Evolutionary conservation across 192 early-diverging fungal genomes (phyloP).

Genomic region (Backusella tarrabulga): DNA sequence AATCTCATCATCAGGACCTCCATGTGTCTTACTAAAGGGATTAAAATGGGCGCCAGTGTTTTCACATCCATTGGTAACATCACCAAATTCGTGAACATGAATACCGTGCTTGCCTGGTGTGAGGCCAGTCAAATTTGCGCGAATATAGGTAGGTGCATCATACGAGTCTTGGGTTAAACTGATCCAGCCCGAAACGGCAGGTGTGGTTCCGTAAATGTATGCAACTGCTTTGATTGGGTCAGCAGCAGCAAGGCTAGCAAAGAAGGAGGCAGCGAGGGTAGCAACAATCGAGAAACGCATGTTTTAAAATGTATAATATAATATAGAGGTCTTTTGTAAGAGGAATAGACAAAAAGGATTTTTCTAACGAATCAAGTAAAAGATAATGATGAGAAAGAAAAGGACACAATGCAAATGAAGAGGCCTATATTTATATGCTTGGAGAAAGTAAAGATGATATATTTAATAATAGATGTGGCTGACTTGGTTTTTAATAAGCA

Average conservation of each 20-base stretch:
- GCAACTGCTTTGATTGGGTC: background rate
- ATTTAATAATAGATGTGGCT: constrained; percentile 6
- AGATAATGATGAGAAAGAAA: background rate
- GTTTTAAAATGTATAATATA: background rate
- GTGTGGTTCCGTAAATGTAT: background rate
- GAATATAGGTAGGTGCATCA: constrained; percentile 51
- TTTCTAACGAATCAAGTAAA: background rate
- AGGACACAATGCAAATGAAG: background rate
- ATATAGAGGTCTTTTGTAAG: background rate
- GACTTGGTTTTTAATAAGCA: background rate
- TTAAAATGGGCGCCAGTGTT: constrained; percentile 84
- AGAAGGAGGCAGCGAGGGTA: background rate
- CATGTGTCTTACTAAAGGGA: constrained; percentile 70
- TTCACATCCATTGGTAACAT: constrained; percentile 77
- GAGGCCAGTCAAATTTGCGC: constrained; percentile 60
- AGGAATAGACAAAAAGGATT: background rate
- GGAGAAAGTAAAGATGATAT: background rate
- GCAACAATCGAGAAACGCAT: background rate
- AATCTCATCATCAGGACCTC: constrained; percentile 55
- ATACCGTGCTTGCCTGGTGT: constrained; percentile 77
- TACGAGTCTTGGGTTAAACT: constrained; percentile 67
- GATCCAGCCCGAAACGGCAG: constrained; percentile 64
- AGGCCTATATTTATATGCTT: background rate
- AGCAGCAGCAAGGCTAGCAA: background rate
- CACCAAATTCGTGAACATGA: constrained; percentile 86